These are phyloP conservation scores for Aspergillus sp. DNA, from an alignment of 2,329 filamentous ascomycete genomes.

Conservation along the genomic window DNA sequence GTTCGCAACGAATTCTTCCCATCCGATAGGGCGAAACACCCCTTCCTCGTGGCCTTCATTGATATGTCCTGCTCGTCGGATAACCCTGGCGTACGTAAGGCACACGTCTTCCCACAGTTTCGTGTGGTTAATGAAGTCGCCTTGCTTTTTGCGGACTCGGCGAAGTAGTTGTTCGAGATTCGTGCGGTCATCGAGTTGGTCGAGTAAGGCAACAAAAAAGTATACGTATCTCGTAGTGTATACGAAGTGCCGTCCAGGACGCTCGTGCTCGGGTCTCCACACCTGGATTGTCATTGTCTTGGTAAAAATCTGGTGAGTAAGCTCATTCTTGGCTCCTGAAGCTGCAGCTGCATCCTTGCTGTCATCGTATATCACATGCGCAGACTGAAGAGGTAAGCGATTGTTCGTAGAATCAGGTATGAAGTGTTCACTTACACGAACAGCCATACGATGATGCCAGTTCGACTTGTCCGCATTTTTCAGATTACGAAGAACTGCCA, in stretches of 20 bases:
- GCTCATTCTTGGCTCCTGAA: conserved; percentile 68
- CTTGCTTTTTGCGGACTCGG: conserved; percentile 75
- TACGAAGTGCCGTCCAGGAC: conserved; percentile 82
- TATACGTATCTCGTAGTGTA: conserved; percentile 84
- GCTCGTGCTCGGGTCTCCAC: conserved; percentile 88
- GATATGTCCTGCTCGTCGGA: conserved; percentile 57
- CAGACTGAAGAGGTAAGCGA: conserved; percentile 45
- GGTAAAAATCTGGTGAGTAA: conserved; percentile 82
- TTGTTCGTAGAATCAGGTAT: conserved; percentile 12
- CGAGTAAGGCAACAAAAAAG: conserved; percentile 74
- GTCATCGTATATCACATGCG: conserved; percentile 61
- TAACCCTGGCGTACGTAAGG: conserved; percentile 56
- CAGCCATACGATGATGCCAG: conserved; percentile 91
- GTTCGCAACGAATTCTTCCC: conserved; percentile 62
- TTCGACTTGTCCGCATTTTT: conserved; percentile 80
- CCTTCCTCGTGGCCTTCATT: conserved; percentile 61
- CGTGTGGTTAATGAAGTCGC: conserved; percentile 66
- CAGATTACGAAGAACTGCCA: conserved; percentile 57
- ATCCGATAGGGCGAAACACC: conserved; percentile 61
- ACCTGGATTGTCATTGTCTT: conserved; percentile 95
- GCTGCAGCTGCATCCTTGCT: conserved; percentile 51
- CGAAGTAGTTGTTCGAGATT: conserved; percentile 76
- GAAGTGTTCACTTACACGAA: conserved; percentile 56
- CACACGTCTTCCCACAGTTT: conserved; percentile 63
- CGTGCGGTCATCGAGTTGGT: conserved; percentile 69